Conservation (phyloP, 2,329 filamentous ascomycete species). For the Geoglossum cookeanum region DNA sequence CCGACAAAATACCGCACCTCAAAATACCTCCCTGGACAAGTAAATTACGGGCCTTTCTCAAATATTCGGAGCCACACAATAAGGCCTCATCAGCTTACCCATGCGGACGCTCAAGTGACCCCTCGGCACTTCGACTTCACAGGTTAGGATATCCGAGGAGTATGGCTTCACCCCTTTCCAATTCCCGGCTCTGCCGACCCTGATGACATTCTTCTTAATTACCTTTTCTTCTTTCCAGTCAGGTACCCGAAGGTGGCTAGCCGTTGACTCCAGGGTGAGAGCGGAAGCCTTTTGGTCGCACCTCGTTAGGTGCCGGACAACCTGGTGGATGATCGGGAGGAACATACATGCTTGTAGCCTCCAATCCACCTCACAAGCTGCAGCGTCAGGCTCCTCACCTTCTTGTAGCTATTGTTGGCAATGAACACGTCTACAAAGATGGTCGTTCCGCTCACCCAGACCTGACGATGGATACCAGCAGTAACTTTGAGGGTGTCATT, state of each 20-base stretch:
- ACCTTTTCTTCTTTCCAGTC: conserved; percentile 31
- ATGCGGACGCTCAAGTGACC: conserved; percentile 32
- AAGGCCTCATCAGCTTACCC: conserved; percentile 16
- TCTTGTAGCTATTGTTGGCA: conserved; percentile 29
- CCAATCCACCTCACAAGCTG: conserved; percentile 31
- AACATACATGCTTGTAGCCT: conserved; percentile 29
- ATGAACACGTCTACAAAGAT: conserved; percentile 35
- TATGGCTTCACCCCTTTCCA: conserved; percentile 29
- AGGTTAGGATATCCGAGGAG: conserved; percentile 28
- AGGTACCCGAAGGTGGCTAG: conserved; percentile 31
- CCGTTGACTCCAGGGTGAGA: conserved; percentile 28
- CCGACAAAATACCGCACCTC: conserved; percentile 37
- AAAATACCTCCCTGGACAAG: conserved; percentile 29
- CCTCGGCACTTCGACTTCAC: conserved; percentile 29
- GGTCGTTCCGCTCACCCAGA: conserved; percentile 36
- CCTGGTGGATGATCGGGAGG: neutral
- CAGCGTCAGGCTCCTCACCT: conserved; percentile 30
- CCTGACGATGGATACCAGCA: conserved; percentile 35
- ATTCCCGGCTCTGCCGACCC: conserved; percentile 21
- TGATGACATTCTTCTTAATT: conserved; percentile 24
- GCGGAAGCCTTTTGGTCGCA: conserved; percentile 22
- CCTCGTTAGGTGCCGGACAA: conserved; percentile 4
- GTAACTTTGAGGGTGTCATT: conserved; percentile 29
- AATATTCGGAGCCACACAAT: neutral
- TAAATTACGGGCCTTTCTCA: conserved; percentile 5